Evolutionary conservation across 2,329 filamentous ascomycete species (phyloP), one percentile per base, ranked within the genome.

Genomic region (Neoscytalidium dimidiatum): DNA sequence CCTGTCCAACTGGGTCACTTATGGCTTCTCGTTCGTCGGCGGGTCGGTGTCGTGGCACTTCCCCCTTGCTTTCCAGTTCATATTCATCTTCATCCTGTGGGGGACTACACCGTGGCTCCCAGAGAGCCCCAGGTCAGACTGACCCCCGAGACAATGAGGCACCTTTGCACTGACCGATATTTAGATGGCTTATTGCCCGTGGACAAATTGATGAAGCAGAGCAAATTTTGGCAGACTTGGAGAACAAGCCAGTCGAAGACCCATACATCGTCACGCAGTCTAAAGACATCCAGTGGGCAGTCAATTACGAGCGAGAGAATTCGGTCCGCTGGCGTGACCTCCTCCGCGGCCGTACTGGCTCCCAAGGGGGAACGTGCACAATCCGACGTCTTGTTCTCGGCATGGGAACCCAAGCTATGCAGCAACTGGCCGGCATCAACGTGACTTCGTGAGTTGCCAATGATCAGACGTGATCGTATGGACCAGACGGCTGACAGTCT

Each of bases 341-440:
- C 0, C 69, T 86, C 0, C 77, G 80, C 4, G 81, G 82, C 23
- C 80, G 79, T 44, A 80, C 80, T n/a, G 75, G 74, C 21, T 73
- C 74, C 19, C 73, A 79, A 62, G 78, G 75, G 9, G 81, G 81
- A 13, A 85, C 83, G 1, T 79, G 79, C 46, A 85, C 81, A 0
- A 75, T 86, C 8, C 78, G 84, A 6, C 78, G 84, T 13, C 61
- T 86, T 1, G 61, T 86, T 2, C 79, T 87, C 0, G 84, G 84
- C 3, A 82, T 81, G 69, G 85, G 85, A 0, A 84, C 84, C 0
- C 84, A 85, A 57, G 78, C 78, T 3, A 83, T 84, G 77, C 82
- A 85, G 62, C 82, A 84, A 66, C 71, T 84, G 3, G 66, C 71
- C 60, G 68, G 72, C 0, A 79, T 78, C 57, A 78, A 80, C 46